Conservation (phyloP, 768 basidiomycete species). For the Podaxis rugospora region DNA sequence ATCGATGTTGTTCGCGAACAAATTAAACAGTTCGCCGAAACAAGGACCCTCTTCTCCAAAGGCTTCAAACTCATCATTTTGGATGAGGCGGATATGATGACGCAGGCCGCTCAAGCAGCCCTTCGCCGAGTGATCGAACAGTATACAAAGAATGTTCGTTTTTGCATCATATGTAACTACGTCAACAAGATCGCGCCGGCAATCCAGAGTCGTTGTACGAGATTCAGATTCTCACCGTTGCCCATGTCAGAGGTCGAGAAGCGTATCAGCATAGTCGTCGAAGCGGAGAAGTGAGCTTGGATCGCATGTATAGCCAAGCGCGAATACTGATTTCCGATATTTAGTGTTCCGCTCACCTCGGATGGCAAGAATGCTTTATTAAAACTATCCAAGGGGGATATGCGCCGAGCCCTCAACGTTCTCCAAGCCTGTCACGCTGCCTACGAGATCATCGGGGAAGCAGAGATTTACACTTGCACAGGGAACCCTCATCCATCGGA, state of each 20-base stretch:
- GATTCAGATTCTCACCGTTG: conserved; percentile 94
- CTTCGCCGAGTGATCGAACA: conserved; percentile 97
- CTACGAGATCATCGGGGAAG: conserved; percentile 83
- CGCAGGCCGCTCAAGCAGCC: conserved; percentile 93
- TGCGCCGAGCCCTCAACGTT: conserved; percentile 94
- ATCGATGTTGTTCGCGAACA: conserved; percentile 99
- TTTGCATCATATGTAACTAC: conserved; percentile 99
- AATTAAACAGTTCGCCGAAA: conserved; percentile 98
- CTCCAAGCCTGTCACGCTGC: conserved; percentile 98
- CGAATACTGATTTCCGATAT: not conserved
- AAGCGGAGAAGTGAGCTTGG: conserved; percentile 69
- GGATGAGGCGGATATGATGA: conserved; percentile 99
- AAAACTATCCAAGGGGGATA: conserved; percentile 95
- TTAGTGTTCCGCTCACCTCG: conserved; percentile 77
- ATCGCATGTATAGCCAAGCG: not conserved
- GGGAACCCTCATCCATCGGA: conserved; percentile 95
- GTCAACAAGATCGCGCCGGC: conserved; percentile 99
- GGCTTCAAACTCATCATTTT: conserved; percentile 97
- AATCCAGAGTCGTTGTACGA: conserved; percentile 96
- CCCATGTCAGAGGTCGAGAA: conserved; percentile 84
- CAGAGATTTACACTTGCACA: conserved; percentile 94
- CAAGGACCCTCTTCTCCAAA: conserved; percentile 85
- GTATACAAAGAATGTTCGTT: conserved; percentile 97
- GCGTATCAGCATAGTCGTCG: conserved; percentile 71
- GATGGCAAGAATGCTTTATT: conserved; percentile 88